A percentile compares a stretch with the other conserved stretches of the same genome.
These are phyloP conservation scores for Arachis stenosperma DNA, from an alignment of 306 rosid species.

Conservation along the genomic window DNA sequence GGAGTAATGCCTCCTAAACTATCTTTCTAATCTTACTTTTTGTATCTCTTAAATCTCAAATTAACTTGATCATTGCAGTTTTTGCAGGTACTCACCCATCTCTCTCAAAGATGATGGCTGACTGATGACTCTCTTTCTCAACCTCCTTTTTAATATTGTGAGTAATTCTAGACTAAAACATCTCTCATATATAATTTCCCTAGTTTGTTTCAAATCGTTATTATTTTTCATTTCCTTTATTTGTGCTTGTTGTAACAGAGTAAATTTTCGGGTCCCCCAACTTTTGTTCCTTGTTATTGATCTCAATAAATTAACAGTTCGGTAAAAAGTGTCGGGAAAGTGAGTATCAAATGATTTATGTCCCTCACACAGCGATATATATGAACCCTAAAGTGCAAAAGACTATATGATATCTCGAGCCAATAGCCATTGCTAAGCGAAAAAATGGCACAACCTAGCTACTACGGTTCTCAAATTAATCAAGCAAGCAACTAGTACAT, in stretches of 20 bases:
- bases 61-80: too few relatives aligned
- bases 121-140: too few relatives aligned
- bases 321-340: neutral
- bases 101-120: too few relatives aligned
- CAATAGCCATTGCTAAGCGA: neutral
- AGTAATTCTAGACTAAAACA: too few relatives aligned
- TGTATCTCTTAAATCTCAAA: too few relatives aligned
- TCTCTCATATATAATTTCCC: too few relatives aligned
- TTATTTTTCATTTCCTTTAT: too few relatives aligned
- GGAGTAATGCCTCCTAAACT: too few relatives aligned
- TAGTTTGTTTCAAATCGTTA: neutral
- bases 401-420: too few relatives aligned
- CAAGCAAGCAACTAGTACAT: neutral
- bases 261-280: neutral
- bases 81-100: too few relatives aligned
- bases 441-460: neutral
- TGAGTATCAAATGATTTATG: neutral
- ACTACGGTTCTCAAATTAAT: neutral
- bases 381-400: neutral
- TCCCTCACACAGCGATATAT: neutral
- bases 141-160: too few relatives aligned
- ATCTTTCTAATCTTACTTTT: too few relatives aligned
- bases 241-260: neutral
- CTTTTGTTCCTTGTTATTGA: neutral
- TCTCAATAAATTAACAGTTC: neutral